Percentiles rank a stretch among this genome's conserved stretches.
Evolutionary conservation across 768 basidiomycete genomes (phyloP).

Genomic region (Pholiota molesta): DNA sequence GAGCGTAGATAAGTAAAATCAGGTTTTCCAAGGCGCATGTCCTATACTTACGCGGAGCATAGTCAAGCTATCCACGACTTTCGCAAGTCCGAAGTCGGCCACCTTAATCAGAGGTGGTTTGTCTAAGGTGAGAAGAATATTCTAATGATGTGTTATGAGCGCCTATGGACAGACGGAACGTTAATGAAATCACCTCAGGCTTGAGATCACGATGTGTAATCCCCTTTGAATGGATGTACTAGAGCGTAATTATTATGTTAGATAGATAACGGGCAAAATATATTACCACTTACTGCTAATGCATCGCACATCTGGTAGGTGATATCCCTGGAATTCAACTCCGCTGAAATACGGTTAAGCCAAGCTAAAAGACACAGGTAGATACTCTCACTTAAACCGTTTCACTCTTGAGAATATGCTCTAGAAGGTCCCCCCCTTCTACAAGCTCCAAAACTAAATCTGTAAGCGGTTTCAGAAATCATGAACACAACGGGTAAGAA

Average conservation of each 20-base stretch:
- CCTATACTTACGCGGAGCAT: conserved; percentile 65
- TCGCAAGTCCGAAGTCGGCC: conserved; percentile 96
- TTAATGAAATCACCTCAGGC: conserved; percentile 59
- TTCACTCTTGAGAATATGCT: conserved; percentile 64
- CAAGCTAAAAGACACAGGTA: neutral
- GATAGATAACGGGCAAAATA: neutral
- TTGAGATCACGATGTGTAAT: conserved; percentile 95
- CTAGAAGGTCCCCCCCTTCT: conserved; percentile 87
- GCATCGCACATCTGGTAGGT: conserved; percentile 86
- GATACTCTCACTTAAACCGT: conserved; percentile 57
- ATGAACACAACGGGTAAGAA: neutral
- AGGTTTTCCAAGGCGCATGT: neutral
- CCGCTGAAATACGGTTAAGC: conserved; percentile 36
- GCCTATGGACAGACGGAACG: neutral
- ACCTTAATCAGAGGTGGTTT: conserved; percentile 79
- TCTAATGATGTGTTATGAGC: conserved; percentile 42
- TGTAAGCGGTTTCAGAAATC: conserved; percentile 26
- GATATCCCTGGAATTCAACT: conserved; percentile 64
- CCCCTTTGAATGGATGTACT: conserved; percentile 73
- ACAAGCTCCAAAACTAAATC: conserved; percentile 85
- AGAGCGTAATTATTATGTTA: neutral
- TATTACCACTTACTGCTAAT: conserved; percentile 51
- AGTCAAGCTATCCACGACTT: conserved; percentile 80
- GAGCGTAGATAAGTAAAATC: conserved; percentile 5
- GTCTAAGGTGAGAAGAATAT: conserved; percentile 79